phyloP scores from a whole-genome alignment of 257 asterid species.

The Thymus mandschuricus region DNA sequence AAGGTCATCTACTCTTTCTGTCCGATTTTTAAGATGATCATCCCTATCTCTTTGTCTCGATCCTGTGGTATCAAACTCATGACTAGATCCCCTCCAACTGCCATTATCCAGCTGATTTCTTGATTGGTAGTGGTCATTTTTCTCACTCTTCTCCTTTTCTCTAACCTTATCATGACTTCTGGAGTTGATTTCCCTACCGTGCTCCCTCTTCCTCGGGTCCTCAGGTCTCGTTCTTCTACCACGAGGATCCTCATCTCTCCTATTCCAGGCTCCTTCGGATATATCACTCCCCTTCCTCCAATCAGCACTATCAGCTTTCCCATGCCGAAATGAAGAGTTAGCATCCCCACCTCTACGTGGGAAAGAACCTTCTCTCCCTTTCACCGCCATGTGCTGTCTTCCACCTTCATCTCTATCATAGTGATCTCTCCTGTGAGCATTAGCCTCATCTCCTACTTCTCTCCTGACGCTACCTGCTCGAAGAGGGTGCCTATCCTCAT shows the following conservation, averaged over 20 bases:
- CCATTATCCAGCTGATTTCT: conserved; percentile 67
- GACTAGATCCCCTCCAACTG: conserved; percentile 61
- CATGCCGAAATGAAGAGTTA: conserved; percentile 45
- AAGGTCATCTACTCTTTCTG: conserved; percentile 57
- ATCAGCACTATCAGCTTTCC: conserved; percentile 56
- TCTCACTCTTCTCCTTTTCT: conserved; percentile 69
- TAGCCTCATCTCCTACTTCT: conserved; percentile 53
- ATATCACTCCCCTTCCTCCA: conserved; percentile 71
- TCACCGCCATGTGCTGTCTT: conserved; percentile 44
- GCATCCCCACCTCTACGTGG: conserved; percentile 60
- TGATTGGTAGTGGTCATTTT: conserved; percentile 58
- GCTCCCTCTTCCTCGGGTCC: conserved; percentile 68
- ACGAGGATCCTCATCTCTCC: conserved; percentile 66
- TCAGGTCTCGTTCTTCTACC: conserved; percentile 63
- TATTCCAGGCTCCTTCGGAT: conserved; percentile 66
- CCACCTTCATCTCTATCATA: conserved; percentile 67
- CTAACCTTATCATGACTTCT: conserved; percentile 56
- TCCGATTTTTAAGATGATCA: conserved; percentile 54
- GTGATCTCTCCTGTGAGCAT: conserved; percentile 50
- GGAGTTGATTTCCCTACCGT: conserved; percentile 58
- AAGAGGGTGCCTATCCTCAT: conserved; percentile 56
- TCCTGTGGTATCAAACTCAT: conserved; percentile 52
- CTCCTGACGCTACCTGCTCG: conserved; percentile 45
- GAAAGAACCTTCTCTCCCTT: conserved; percentile 66
- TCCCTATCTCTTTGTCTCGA: conserved; percentile 69